Base-by-base conservation (phyloP, 2,329 filamentous ascomycete genomes). In the Xylariaceae sp. region DNA sequence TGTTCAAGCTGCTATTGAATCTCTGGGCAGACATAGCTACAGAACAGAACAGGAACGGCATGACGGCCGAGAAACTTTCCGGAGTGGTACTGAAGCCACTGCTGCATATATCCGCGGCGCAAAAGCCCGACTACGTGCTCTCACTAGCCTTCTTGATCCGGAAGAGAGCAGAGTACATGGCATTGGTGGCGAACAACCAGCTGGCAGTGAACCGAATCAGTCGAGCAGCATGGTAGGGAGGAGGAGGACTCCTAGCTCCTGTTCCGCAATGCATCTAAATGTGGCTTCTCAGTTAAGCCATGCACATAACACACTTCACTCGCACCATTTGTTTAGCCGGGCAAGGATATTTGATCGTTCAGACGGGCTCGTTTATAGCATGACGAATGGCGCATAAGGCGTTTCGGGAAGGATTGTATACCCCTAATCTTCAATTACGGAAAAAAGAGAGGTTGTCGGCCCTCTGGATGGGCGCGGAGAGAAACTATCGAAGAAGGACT, bases 11-110 rank as follows among this genome's bases (percentile, higher is more conserved):
- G 59, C 66, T 78, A 64, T 67, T 78, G 30, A 76, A 76, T 56
- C 66, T 78, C 13, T 78, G 76, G 76, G 76, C 75, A 2, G 74
- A 76, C 34, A 67, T 78, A 13, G 73, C 75, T 2, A 71, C 74
- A 18, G 71, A 71, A 0, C 73, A 72, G 9, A 73, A 76, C 18
- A 56, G 57, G 51, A 78, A 77, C 61, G 73, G 74, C 48, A 78
- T 77, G 76, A 76, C 75, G 55, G 75, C 76, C 4, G 77, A 78
- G 69, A 67, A 74, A 30, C 70, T 78, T 5, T 75, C 77, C 0
- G 70, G 67, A 13, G 67, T 73, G 8, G 62, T 77, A 3, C 63
- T 78, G 60, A 74, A 73, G 51, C 74, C 76, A 7, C 68, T 78
- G 15, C 73, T 77, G 73, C 76, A 77, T 47, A 60, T 70, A 2